Evolutionary conservation across 352 stramenopile species (phyloP), one percentile per base, ranked within the genome.

Genomic region (Phytophthora lateralis): DNA sequence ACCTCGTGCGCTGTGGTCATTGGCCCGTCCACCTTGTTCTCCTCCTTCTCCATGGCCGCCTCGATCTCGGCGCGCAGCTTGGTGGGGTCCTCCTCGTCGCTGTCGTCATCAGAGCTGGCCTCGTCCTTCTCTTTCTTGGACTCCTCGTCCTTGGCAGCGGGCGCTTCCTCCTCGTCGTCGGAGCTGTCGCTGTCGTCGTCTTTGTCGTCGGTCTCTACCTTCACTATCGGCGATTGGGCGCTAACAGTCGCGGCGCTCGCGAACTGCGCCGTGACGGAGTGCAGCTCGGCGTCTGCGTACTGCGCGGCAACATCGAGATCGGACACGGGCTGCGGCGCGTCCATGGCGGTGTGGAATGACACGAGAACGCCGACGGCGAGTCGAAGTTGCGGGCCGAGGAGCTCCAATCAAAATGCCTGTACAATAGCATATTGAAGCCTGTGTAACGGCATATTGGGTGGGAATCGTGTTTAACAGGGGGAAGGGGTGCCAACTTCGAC

Each of bases 51-150:
- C 77, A 95, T 88, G 9, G 80, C 83, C 1, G 71, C 81, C 56
- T 95, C 84, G 59, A 93, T 93, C 55, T 91, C 77, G 0, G 70
- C 81, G 12, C 82, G 82, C 17, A 93, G 65, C 47, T 78, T 82
- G 43, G 51, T 57, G 10, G 66, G 52, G 42, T 80, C 61, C 11
- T 81, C 73, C 4, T 71, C 68, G 11, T 71, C 71, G 34, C 63
- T 77, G 4, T 66, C 68, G 0, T 63, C 51, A 17, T 62, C 60
- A 9, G 67, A 80, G 24, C 59, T 72, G 11, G 15, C 30, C 4
- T 44, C 41, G 14, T 47, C 35, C 34, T 63, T 24, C 3, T 39
- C 54, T 18, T 62, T 59, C 17, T 27, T 17, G 29, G 11, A 26
- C 17, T 67, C 24, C 5, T 55, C 60, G 2, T 73, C 37, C 7